Percentiles rank a stretch among this genome's conserved stretches.
These are phyloP conservation scores for Cercospora sp. DNA, from an alignment of 2,329 filamentous ascomycete species.

Conservation along the genomic window DNA sequence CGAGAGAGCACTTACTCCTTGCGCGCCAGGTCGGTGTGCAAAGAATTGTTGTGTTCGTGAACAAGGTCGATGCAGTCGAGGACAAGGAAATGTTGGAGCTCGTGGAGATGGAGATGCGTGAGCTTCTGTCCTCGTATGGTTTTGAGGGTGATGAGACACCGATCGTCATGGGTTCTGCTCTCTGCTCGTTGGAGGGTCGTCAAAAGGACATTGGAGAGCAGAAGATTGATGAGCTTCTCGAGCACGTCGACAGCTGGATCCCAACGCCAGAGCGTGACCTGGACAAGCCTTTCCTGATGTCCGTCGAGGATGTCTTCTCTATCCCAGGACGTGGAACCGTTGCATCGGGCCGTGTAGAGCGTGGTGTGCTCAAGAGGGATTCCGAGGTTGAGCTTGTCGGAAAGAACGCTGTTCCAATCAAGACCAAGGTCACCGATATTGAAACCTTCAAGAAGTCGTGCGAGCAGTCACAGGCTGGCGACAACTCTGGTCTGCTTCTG, in stretches of 20 bases:
- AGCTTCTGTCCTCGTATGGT: slow-evolving; percentile 86
- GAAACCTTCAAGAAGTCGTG: slow-evolving; percentile 99
- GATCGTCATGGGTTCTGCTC: slow-evolving; percentile 93
- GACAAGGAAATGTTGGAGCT: slow-evolving; percentile 99
- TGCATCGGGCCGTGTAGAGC: slow-evolving; percentile 94
- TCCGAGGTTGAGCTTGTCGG: slow-evolving; percentile 92
- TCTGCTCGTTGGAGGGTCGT: slow-evolving; percentile 87
- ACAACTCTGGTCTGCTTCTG: slow-evolving; percentile 96
- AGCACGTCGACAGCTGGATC: slow-evolving; percentile 92
- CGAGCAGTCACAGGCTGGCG: slow-evolving; percentile 91
- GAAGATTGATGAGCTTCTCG: slow-evolving; percentile 89
- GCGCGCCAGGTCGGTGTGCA: slow-evolving; percentile 98
- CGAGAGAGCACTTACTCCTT: slow-evolving; percentile 94
- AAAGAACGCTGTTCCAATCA: slow-evolving; percentile 77
- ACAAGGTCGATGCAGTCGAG: slow-evolving; percentile 97
- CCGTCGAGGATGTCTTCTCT: slow-evolving; percentile 70
- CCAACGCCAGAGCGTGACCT: slow-evolving; percentile 90
- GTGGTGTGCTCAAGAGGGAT: slow-evolving; percentile 90
- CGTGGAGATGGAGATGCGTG: slow-evolving; percentile 99
- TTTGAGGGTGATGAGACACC: slow-evolving; percentile 98
- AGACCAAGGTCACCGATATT: slow-evolving; percentile 99
- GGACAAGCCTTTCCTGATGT: slow-evolving; percentile 99
- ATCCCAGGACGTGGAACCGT: slow-evolving; percentile 87
- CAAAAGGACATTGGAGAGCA: slow-evolving; percentile 79
- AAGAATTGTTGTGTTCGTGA: slow-evolving; percentile 98